Evolutionary conservation across 2,329 filamentous ascomycete species (phyloP).

Genomic region (Neofusicoccum cordaticola): DNA sequence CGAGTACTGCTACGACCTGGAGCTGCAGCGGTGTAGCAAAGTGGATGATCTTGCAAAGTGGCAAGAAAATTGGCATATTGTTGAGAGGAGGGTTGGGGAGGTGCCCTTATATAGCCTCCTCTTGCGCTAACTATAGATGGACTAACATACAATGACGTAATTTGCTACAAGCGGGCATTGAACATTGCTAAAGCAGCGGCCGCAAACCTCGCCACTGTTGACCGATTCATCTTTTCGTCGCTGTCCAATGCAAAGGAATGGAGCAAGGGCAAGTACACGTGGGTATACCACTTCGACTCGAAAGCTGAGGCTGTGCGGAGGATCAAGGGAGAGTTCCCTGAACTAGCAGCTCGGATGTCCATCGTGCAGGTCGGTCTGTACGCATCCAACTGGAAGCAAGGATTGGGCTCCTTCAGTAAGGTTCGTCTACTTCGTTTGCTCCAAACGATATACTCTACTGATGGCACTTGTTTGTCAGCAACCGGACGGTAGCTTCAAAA

Average conservation of each 20-base stretch:
- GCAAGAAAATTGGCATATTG: no score
- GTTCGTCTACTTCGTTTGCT: no score
- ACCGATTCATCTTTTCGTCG: conserved; percentile 26
- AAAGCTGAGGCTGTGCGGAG: conserved; percentile 26
- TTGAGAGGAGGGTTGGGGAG: no score
- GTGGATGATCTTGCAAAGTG: no score
- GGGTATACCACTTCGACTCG: conserved; percentile 29
- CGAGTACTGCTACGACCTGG: conserved; percentile 25
- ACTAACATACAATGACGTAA: no score
- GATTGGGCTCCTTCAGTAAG: neutral
- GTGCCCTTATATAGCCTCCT: no score
- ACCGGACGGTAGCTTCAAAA: no score
- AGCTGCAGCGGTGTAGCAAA: no score
- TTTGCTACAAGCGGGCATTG: conserved; percentile 29
- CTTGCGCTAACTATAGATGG: no score
- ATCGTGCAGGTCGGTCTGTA: conserved; percentile 28
- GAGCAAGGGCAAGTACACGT: conserved; percentile 24
- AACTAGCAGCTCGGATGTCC: conserved; percentile 23
- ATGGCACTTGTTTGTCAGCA: no score
- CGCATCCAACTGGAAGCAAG: conserved; percentile 25
- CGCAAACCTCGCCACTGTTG: conserved; percentile 21
- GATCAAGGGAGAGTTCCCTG: conserved; percentile 18
- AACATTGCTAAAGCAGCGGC: conserved; percentile 30
- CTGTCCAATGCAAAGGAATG: conserved; percentile 25
- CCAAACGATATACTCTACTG: no score